Conservation (phyloP, 2,329 filamentous ascomycete species). For the Ramularia endophylla region DNA sequence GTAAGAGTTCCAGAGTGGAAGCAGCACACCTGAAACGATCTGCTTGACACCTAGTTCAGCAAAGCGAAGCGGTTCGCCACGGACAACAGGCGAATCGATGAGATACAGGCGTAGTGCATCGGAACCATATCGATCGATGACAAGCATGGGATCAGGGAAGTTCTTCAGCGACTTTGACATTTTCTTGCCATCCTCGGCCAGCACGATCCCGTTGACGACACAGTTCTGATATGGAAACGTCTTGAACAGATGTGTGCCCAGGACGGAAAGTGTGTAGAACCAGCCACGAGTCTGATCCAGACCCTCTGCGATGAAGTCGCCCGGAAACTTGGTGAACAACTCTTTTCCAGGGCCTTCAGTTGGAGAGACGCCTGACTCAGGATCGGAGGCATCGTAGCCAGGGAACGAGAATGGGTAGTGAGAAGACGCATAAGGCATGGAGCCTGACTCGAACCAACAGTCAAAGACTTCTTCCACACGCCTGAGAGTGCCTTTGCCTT, state of each 20-base stretch:
- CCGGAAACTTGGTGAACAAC: slow-evolving; percentile 76
- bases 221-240: slow-evolving; percentile 87
- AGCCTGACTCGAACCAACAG: slow-evolving; percentile 95
- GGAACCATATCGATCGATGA: slow-evolving; percentile 84
- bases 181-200: slow-evolving; percentile 95
- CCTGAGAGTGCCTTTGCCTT: slow-evolving; percentile 75
- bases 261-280: slow-evolving; percentile 89
- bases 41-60: slow-evolving; percentile 92
- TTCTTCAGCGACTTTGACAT: slow-evolving; percentile 98
- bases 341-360: slow-evolving; percentile 37
- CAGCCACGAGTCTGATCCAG: slow-evolving; percentile 91
- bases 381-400: slow-evolving; percentile 41
- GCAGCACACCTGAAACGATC: slow-evolving; percentile 82
- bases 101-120: slow-evolving; percentile 92
- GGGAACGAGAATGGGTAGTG: slow-evolving; percentile 92
- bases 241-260: slow-evolving; percentile 83
- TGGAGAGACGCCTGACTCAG: slow-evolving; percentile 24
- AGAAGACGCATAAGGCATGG: slow-evolving; percentile 87
- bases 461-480: slow-evolving; percentile 88
- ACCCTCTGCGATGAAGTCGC: slow-evolving; percentile 91
- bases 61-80: slow-evolving; percentile 84
- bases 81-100: slow-evolving; percentile 93
- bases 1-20: slow-evolving; percentile 94
- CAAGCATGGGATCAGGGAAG: slow-evolving; percentile 77
- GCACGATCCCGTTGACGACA: slow-evolving; percentile 91